A percentile compares a stretch with the other conserved stretches of the same genome.
phyloP scores from a whole-genome alignment of 495 filamentous ascomycete species.

The Mytilinidion resinicola region DNA sequence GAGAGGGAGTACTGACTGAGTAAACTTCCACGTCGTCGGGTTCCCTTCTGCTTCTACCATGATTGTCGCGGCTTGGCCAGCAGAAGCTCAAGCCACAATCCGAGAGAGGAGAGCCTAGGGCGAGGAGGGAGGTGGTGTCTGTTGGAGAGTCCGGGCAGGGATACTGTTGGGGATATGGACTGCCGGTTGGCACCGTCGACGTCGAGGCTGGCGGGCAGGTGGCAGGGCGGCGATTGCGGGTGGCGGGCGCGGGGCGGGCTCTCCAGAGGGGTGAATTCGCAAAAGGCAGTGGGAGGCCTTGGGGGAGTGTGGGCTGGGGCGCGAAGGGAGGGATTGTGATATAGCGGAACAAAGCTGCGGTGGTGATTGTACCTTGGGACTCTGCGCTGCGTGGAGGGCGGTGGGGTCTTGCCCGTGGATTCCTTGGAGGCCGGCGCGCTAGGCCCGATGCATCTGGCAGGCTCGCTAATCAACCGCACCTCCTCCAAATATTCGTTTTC shows the following conservation, averaged over 20 bases:
- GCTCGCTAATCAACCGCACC: slow-evolving; percentile 1
- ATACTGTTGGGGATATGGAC: not conserved
- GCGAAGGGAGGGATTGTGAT: not conserved
- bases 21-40: slow-evolving; percentile 99
- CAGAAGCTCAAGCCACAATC: not conserved
- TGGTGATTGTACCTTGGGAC: slow-evolving; percentile 1
- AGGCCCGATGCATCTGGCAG: not conserved
- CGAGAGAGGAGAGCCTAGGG: not conserved
- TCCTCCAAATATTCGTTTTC: slow-evolving; percentile 3
- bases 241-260: slow-evolving; percentile 1
- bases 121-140: not conserved
- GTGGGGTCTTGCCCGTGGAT: not conserved
- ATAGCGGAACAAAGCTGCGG: slow-evolving; percentile 1
- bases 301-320: not conserved
- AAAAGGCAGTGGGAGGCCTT: too few relatives aligned
- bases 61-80: slow-evolving; percentile 40
- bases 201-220: slow-evolving; percentile 19
- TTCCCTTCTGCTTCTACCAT: slow-evolving; percentile 96
- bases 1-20: slow-evolving; percentile 69
- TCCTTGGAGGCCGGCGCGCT: not conserved
- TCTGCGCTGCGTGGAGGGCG: not conserved
- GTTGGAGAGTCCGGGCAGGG: not conserved
- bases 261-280: too few relatives aligned
- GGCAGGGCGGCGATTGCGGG: slow-evolving; percentile 5
- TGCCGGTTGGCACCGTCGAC: slow-evolving; percentile 19